phyloP scores from a whole-genome alignment of 176 grass and related monocot species.

The Carex littledalei region DNA sequence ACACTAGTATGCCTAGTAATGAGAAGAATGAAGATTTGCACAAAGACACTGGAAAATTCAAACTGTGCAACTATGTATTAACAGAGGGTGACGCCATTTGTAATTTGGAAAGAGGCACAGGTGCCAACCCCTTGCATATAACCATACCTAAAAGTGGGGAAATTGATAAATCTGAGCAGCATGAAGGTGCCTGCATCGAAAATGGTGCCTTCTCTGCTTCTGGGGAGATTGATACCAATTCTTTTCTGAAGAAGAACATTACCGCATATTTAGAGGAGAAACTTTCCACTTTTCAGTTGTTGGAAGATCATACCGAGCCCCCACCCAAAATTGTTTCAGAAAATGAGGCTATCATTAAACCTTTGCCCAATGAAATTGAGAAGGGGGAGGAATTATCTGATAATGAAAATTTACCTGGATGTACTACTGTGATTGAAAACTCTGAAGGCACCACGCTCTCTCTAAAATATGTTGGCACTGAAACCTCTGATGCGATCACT shows the following conservation, averaged over 20 bases:
- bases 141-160: neutral
- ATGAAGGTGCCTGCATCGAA: neutral
- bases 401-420: neutral
- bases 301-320: neutral
- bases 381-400: neutral
- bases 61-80: neutral
- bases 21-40: conserved; percentile 12
- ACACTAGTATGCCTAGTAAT: neutral
- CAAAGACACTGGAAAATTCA: neutral
- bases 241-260: neutral
- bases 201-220: neutral
- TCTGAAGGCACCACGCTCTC: neutral
- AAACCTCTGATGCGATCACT: neutral
- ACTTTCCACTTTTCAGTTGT: neutral
- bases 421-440: neutral
- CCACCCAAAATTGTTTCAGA: neutral
- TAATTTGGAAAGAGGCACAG: neutral
- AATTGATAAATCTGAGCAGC: conserved; percentile 13
- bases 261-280: neutral
- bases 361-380: neutral
- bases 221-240: neutral
- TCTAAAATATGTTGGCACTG: neutral
- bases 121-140: neutral
- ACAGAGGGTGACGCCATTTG: neutral
- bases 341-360: neutral